Base-by-base conservation (phyloP, 2,329 filamentous ascomycete species). In the Nectriaceae sp. region DNA sequence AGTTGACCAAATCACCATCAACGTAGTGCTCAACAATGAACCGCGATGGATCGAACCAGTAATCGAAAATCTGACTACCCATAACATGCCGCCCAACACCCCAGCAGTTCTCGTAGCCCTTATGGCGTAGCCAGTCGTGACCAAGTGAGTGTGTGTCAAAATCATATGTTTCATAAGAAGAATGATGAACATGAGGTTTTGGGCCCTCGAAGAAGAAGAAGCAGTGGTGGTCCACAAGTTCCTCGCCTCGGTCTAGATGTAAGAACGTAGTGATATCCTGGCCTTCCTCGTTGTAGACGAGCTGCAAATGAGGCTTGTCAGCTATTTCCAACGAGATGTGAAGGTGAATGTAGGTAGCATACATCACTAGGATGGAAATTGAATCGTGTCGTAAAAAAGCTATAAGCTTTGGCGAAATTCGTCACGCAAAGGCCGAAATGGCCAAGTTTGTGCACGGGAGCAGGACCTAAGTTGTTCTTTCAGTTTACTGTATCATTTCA, bases 71-170 rank as follows among this genome's bases (percentile, higher is more conserved):
- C 68, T 89, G 86, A 55, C 78, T 83, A 4, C 86, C 86, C 59
- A 88, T 74, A 19, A 88, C 78, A 70, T 89, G 86, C 44, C 87
- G 69, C 0, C 87, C 87, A 0, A 89, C 80, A 2, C 87, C 86
- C 87, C 86, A 90, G 54, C 84, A 84, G 59, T 76, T 80, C 59
- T 75, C 76, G 62, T 87, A 86, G 2, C 80, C 81, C 63, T 83
- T 79, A 53, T 80, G 70, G 2, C 74, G 73, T 51, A 89, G 70
- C 82, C 83, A 88, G 60, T 87, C 78, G 66, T 89, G 87, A 1
- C 87, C 87, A 3, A 89, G 70, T 24, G 82, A 74, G 70, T 89
- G 85, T 6, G 82, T 80, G 61, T 90, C 86, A 57, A 87, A 87
- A 64, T 89, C 84, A 58, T 87, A 80, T 4, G 86, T 84, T 67